Evolutionary conservation across 345 rosid species (phyloP).

Genomic region (Orychophragmus violaceus): DNA sequence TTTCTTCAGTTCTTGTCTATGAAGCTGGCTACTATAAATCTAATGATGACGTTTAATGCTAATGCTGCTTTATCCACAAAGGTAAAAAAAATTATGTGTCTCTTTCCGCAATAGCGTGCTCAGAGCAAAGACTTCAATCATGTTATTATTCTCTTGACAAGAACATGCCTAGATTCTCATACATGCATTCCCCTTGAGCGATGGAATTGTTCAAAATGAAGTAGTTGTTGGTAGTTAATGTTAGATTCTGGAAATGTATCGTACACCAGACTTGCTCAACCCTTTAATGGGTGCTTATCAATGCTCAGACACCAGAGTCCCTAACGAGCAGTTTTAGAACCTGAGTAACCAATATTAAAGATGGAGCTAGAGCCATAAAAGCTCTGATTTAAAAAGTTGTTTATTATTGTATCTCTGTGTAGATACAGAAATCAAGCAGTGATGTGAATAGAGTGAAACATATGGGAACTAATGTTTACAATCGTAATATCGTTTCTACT

Average conservation of each 20-base stretch:
- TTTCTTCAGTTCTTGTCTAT: conserved; percentile 70
- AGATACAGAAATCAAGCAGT: conserved; percentile 30
- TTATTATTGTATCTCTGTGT: conserved; percentile 15
- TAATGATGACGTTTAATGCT: conserved; percentile 43
- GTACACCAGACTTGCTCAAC: neutral
- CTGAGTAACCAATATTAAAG: conserved; percentile 32
- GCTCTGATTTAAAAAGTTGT: no score
- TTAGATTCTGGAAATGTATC: neutral
- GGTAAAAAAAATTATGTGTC: conserved; percentile 28
- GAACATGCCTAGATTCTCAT: conserved; percentile 14
- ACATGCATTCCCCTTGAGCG: conserved; percentile 21
- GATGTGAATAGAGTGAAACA: conserved; percentile 29
- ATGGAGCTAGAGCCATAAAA: conserved; percentile 31
- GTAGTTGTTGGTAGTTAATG: conserved; percentile 30
- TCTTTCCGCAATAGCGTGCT: conserved; percentile 4
- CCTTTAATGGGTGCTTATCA: neutral
- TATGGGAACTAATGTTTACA: conserved; percentile 14
- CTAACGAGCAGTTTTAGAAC: conserved; percentile 24
- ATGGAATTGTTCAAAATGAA: conserved; percentile 32
- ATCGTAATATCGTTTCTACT: conserved; percentile 29
- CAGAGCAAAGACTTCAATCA: conserved; percentile 33
- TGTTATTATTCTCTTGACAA: conserved; percentile 32
- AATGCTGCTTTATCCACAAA: conserved; percentile 39
- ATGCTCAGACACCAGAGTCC: conserved; percentile 33
- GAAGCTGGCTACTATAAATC: conserved; percentile 80